Conservation (phyloP, 2,329 filamentous ascomycete genomes). For the Ceratocystis cubensis region DNA sequence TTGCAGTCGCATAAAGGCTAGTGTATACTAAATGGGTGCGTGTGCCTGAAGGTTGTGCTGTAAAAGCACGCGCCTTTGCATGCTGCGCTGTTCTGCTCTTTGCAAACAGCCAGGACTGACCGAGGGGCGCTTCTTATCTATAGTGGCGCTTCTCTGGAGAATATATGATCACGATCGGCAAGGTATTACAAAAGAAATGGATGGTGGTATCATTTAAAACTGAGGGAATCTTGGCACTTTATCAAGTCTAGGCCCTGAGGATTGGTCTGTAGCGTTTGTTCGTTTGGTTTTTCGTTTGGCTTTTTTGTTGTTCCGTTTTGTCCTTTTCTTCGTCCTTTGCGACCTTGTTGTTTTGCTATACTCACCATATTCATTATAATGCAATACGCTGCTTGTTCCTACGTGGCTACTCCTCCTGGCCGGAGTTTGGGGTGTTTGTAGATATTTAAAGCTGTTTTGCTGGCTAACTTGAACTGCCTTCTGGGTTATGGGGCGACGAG, state of each 20-base stretch:
- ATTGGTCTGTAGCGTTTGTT: constrained; percentile 18
- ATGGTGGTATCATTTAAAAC: constrained; percentile 12
- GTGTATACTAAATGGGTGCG: neutral
- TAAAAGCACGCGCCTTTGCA: neutral
- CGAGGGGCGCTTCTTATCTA: neutral
- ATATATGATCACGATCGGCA: constrained; percentile 12
- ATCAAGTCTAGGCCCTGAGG: constrained; percentile 16
- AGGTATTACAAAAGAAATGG: constrained; percentile 14
- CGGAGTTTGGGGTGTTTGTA: neutral
- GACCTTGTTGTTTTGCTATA: neutral
- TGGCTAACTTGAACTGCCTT: neutral
- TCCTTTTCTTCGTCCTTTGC: neutral
- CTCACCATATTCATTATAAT: neutral
- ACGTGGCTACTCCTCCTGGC: neutral
- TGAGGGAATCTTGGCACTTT: constrained; percentile 12
- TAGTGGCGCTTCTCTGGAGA: neutral
- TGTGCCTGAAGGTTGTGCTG: neutral
- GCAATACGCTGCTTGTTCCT: neutral
- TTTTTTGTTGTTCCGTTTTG: neutral
- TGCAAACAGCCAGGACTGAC: neutral
- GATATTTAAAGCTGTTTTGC: neutral
- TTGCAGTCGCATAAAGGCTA: neutral
- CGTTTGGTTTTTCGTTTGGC: neutral
- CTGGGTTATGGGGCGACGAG: neutral
- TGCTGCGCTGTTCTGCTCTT: neutral